phyloP scores from a whole-genome alignment of 2,329 filamentous ascomycete species.

The Ophiostoma tasmaniense region DNA sequence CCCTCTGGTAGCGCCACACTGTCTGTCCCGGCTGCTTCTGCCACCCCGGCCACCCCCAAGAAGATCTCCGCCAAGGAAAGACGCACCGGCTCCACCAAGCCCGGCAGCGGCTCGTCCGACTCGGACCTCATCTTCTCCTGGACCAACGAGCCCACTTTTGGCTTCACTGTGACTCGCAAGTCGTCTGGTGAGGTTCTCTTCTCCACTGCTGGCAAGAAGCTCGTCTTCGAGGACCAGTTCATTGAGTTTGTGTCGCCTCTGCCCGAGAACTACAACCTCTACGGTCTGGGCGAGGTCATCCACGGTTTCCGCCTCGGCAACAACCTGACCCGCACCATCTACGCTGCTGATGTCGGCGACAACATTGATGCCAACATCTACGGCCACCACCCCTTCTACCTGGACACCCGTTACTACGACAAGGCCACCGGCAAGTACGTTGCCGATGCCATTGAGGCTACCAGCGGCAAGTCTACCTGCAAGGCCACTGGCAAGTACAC shows the following conservation, averaged over 20 bases:
- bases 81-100: not conserved
- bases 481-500: not conserved
- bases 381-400: slow-evolving; percentile 55
- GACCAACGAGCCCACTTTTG: slow-evolving; percentile 43
- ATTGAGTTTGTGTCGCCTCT: slow-evolving; percentile 62
- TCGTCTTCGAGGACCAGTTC: slow-evolving; percentile 74
- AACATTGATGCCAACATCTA: slow-evolving; percentile 53
- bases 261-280: slow-evolving; percentile 60
- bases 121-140: slow-evolving; percentile 25
- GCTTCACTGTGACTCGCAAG: slow-evolving; percentile 33
- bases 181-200: slow-evolving; percentile 49
- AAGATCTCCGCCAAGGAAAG: slow-evolving; percentile 1
- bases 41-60: not conserved
- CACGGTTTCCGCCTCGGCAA: slow-evolving; percentile 63
- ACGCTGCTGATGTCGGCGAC: slow-evolving; percentile 17
- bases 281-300: slow-evolving; percentile 70
- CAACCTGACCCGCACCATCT: slow-evolving; percentile 52
- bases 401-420: slow-evolving; percentile 62
- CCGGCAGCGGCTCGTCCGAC: not conserved
- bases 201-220: slow-evolving; percentile 55
- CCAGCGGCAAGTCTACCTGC: not conserved
- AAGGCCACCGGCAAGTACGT: slow-evolving; percentile 46
- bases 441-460: slow-evolving; percentile 35
- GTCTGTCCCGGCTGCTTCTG: not conserved
- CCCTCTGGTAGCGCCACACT: slow-evolving; percentile 30